Evolutionary conservation across 1,139 yeast genomes (phyloP).

Genomic region (Geotrichum europaeum): DNA sequence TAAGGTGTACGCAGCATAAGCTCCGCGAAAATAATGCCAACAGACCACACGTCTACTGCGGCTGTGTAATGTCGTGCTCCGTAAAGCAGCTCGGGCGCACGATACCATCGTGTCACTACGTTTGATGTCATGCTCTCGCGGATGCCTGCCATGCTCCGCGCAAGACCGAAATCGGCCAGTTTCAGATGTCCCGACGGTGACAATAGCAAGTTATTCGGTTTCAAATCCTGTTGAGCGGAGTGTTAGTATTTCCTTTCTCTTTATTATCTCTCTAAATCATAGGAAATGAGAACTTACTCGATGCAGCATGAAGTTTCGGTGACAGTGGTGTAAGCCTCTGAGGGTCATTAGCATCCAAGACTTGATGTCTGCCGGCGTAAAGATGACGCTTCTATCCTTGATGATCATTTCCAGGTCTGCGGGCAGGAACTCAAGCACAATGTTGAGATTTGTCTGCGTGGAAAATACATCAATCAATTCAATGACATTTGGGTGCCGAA

Average conservation of each 20-base stretch:
- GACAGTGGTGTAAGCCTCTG: constrained; percentile 93
- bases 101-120: constrained; percentile 95
- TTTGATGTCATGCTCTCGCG: constrained; percentile 76
- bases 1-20: constrained; percentile 92
- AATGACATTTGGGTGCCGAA: constrained; percentile 76
- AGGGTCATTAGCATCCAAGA: constrained; percentile 92
- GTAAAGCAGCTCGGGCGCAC: constrained; percentile 88
- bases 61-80: constrained; percentile 86
- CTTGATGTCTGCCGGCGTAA: constrained; percentile 82
- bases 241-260: neutral
- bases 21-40: constrained; percentile 94
- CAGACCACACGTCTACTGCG: constrained; percentile 90
- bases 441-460: constrained; percentile 61
- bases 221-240: constrained; percentile 30
- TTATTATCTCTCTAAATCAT: neutral
- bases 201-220: constrained; percentile 61
- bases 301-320: constrained; percentile 81
- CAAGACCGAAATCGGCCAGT: constrained; percentile 95
- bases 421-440: constrained; percentile 87
- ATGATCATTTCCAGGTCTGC: constrained; percentile 87
- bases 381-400: constrained; percentile 69
- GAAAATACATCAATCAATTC: constrained; percentile 84
- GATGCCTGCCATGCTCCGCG: constrained; percentile 70
- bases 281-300: constrained; percentile 35
- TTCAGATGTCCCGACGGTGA: constrained; percentile 85